Evolutionary conservation across 768 basidiomycete genomes (phyloP), one percentile per base, ranked within the genome.

Genomic region (Harrya chromipes): DNA sequence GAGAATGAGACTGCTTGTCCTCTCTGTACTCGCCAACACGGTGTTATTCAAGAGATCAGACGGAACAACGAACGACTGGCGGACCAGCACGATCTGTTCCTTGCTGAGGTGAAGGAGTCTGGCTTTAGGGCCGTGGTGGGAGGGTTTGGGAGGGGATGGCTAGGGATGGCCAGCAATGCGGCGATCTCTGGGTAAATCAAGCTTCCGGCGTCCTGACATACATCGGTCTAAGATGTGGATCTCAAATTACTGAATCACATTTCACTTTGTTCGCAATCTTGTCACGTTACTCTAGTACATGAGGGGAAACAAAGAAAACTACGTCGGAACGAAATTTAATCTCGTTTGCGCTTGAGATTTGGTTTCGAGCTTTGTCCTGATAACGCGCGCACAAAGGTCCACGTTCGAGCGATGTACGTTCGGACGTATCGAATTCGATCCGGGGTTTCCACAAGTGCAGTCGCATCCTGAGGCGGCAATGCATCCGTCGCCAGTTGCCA

Each of bases 11-110:
- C 85, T 0, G 87, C 95, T 58, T 99, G 97, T 16, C 33, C 33
- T 33, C 33, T 33, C 2, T 33, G 33, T 33, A 33, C 33, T 6
- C 80, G 86, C 9, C 84, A 90, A 53, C 90, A 97, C 57, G 84
- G 87, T 27, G 80, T 97, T 34, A 87, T 97, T 39, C 84, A 90
- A 26, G 94, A 97, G 65, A 90, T 99, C 44, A 75, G 90, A 53
- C 75, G 81, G 53, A 90, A 90, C 61, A 97, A 97, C 55, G 90
- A 88, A 56, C 76, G 81, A 51, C 70, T 94, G 49, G 89, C 85
- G 11, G 84, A 88, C 60, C 85, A 91, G 54, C 89, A 91, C 57
- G 87, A 90, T 17, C 60, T 89, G 13, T 91, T 91, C 72, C 66
- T 90, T 27, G 76, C 82, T 4, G 87, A 91, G 55, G 89, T 90